Base-by-base conservation (phyloP, 164 flowering plant genomes). In the Nelumbo lutea region DNA sequence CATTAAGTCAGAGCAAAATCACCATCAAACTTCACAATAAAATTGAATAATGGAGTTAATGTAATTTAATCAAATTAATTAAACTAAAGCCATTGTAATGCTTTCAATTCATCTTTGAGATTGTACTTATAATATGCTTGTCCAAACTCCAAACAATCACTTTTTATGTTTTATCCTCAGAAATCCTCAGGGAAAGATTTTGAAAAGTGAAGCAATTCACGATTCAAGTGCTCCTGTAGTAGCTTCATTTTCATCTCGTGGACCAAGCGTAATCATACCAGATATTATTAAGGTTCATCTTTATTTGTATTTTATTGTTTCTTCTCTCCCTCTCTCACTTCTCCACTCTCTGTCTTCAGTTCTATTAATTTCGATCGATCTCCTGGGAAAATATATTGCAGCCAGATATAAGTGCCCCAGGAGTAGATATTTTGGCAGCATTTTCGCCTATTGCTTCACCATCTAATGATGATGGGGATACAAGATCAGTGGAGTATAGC, bases 351-450 rank as follows among this genome's bases (percentile, higher is more conserved):
- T 41, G 40, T 7, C 44, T 44, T 4, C 48, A 63, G 9, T 43
- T 40, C 8, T 5, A 42, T 4, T 3, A 47, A 6, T 65, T 13
- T 43, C 13, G 52, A 14, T 50, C 1, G 3, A 41, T 15, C 50
- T 61, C 11, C 9, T 47, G 41, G 44, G 55, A 53, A 42, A 38
- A 53, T 15, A 40, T 47, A 5, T 59, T 77, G 52, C 83, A 86
- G 93, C 93, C 90, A 8, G 90, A 88, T 67, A 64, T 87, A 48
- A 67, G 80, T 39, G 90, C 93, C 6, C 90, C 90, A 2, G 93
- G 93, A 57, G 84, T 85, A 0, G 74, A 82, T 39, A 85, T 88
- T 50, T 44, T 86, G 42, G 88, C 90, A 5, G 89, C 86, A 6
- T 86, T 70, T 76, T 79, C 90, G 4, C 79, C 79, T 5, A 51